Percentiles rank a stretch among this genome's conserved stretches.
These are phyloP conservation scores for Lachnellula cervina DNA, from an alignment of 2,329 filamentous ascomycete species.

Conservation along the genomic window DNA sequence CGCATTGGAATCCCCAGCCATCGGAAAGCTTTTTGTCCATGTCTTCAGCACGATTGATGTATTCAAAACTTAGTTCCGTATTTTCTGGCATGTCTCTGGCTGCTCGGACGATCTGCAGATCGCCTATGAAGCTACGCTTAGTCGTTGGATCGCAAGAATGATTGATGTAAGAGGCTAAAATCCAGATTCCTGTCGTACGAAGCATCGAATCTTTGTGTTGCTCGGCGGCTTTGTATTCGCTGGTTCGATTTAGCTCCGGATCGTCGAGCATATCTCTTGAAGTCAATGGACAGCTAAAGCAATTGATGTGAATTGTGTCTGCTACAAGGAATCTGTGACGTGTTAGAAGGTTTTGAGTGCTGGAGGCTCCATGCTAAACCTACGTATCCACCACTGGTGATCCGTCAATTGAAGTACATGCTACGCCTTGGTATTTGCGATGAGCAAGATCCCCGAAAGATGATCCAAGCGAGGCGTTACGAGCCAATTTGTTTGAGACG, in stretches of 20 bases:
- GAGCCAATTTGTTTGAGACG: not conserved
- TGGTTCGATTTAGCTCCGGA: not conserved
- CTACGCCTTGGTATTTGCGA: not conserved
- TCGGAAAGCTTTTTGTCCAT: not conserved
- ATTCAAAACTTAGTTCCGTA: not conserved
- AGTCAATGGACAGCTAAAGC: not conserved
- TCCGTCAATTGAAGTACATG: not conserved
- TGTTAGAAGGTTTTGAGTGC: not conserved
- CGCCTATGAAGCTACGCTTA: not conserved
- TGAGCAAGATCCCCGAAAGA: not conserved
- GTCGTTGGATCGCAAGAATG: not conserved
- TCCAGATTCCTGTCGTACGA: not conserved
- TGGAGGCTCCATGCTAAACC: not conserved
- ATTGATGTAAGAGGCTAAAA: not conserved
- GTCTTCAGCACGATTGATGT: not conserved
- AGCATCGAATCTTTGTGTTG: not conserved
- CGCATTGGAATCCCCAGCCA: not conserved
- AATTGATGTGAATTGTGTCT: not conserved
- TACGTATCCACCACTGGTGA: not conserved
- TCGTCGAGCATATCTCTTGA: not conserved
- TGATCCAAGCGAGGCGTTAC: not conserved
- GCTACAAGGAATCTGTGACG: not conserved
- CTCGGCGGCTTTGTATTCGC: not conserved
- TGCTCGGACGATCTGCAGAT: not conserved
- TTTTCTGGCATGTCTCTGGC: not conserved